These are phyloP conservation scores for Arthrinium phaeospermum DNA, from an alignment of 2,329 filamentous ascomycete species.

Conservation along the genomic window DNA sequence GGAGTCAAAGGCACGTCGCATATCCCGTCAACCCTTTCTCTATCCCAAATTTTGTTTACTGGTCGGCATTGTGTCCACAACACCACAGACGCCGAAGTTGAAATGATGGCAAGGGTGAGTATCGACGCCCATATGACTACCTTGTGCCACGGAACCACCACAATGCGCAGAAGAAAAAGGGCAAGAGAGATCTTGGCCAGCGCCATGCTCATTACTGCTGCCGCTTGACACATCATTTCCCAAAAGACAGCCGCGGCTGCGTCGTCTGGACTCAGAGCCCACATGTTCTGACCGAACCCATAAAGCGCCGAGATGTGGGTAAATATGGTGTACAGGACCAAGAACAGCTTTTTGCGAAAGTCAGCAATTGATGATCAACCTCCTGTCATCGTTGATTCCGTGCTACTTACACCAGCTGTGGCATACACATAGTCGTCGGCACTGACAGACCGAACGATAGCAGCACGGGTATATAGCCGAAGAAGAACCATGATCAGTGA, in stretches of 20 bases:
- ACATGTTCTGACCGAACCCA: conserved; percentile 24
- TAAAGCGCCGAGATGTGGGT: conserved; percentile 21
- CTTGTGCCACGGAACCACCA: conserved; percentile 24
- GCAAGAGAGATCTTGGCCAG: conserved; percentile 26
- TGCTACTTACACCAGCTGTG: conserved; percentile 5
- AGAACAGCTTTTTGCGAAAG: conserved; percentile 19
- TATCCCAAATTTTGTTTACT: conserved; percentile 22
- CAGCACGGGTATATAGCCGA: conserved; percentile 21
- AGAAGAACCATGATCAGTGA: conserved; percentile 22
- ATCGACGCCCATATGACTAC: conserved; percentile 23
- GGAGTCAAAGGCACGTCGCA: conserved; percentile 6
- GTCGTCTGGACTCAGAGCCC: conserved; percentile 9
- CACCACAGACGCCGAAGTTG: conserved; percentile 18
- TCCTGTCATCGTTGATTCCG: not conserved
- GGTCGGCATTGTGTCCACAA: conserved; percentile 26
- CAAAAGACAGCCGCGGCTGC: conserved; percentile 20
- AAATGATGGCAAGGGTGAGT: conserved; percentile 16
- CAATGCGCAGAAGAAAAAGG: conserved; percentile 25
- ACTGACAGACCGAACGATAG: conserved; percentile 17
- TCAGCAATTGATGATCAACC: not conserved
- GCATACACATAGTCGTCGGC: conserved; percentile 24
- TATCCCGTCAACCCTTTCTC: conserved; percentile 13
- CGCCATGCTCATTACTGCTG: conserved; percentile 11
- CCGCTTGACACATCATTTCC: conserved; percentile 14
- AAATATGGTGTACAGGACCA: conserved; percentile 21